Evolutionary conservation across 2,329 filamentous ascomycete genomes (phyloP).

Genomic region (Monosporascus ibericus): DNA sequence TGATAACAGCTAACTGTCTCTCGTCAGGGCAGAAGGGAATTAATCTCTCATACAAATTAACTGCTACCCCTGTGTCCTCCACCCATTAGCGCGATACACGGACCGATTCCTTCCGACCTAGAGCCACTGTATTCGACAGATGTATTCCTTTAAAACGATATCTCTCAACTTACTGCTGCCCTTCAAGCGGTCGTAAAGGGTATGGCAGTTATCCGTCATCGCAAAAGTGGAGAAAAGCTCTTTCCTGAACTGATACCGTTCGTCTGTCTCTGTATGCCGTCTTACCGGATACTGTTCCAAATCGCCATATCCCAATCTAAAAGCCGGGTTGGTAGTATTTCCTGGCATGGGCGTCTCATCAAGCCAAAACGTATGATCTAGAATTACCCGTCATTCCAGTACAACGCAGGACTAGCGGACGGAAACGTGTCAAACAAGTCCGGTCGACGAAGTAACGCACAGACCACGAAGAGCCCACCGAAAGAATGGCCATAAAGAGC

Average conservation of each 20-base stretch:
- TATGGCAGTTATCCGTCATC: constrained; percentile 13
- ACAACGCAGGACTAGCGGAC: constrained; percentile 15
- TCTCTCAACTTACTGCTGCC: constrained; percentile 12
- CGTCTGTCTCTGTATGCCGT: constrained; percentile 15
- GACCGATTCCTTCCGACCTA: too few relatives aligned
- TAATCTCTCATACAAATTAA: too few relatives aligned
- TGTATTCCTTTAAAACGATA: constrained; percentile 17
- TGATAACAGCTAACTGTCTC: too few relatives aligned
- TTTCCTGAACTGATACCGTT: constrained; percentile 10
- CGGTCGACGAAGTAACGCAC: constrained; percentile 13
- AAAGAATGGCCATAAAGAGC: constrained; percentile 13
- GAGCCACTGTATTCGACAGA: too few relatives aligned
- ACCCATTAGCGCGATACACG: too few relatives aligned
- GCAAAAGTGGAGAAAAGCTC: constrained; percentile 6
- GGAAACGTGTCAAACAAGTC: constrained; percentile 20
- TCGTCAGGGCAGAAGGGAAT: too few relatives aligned
- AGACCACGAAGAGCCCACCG: constrained; percentile 17
- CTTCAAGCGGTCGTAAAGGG: constrained; percentile 11
- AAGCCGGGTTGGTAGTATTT: constrained; percentile 9
- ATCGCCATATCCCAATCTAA: constrained; percentile 15
- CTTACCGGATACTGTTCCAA: constrained; percentile 13
- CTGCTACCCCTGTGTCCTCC: too few relatives aligned
- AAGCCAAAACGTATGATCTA: constrained; percentile 9
- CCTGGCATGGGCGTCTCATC: constrained; percentile 4
- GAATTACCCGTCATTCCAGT: constrained; percentile 13